Evolutionary conservation across 805 yeast genomes (phyloP).

Genomic region (Metschnikowia lachancei): DNA sequence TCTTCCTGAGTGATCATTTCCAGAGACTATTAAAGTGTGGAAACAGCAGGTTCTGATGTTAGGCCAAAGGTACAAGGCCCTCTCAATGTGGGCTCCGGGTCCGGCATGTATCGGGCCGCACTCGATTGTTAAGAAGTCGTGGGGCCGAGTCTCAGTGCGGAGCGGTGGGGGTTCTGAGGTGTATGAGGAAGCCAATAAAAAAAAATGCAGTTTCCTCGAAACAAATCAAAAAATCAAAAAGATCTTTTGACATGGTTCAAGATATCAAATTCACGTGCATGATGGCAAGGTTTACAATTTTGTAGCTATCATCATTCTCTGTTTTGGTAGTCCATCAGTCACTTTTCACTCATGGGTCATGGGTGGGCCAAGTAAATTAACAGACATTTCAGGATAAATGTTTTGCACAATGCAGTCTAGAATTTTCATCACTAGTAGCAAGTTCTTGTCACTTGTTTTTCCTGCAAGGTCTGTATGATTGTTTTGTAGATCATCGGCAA

Average conservation of each 20-base stretch:
- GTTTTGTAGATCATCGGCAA: constrained; percentile 10
- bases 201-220: too few relatives aligned
- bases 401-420: constrained; percentile 24
- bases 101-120: not conserved
- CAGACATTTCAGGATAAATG: constrained; percentile 26
- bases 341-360: too few relatives aligned
- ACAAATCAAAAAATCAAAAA: too few relatives aligned
- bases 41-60: not conserved
- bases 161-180: too few relatives aligned
- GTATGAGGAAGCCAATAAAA: too few relatives aligned
- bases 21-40: not conserved
- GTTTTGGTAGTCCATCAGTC: not conserved
- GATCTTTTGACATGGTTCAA: too few relatives aligned
- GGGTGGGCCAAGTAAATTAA: too few relatives aligned
- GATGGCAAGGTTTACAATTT: too few relatives aligned
- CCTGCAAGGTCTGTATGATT: not conserved
- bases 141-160: too few relatives aligned
- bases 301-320: too few relatives aligned
- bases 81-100: not conserved
- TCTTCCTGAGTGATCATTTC: not conserved
- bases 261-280: too few relatives aligned
- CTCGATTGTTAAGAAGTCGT: not conserved
- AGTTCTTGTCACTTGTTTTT: constrained; percentile 19
- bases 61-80: not conserved
- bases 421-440: constrained; percentile 21